These are phyloP conservation scores for Colletotrichum agaves DNA, from an alignment of 2,329 filamentous ascomycete species.

Conservation along the genomic window DNA sequence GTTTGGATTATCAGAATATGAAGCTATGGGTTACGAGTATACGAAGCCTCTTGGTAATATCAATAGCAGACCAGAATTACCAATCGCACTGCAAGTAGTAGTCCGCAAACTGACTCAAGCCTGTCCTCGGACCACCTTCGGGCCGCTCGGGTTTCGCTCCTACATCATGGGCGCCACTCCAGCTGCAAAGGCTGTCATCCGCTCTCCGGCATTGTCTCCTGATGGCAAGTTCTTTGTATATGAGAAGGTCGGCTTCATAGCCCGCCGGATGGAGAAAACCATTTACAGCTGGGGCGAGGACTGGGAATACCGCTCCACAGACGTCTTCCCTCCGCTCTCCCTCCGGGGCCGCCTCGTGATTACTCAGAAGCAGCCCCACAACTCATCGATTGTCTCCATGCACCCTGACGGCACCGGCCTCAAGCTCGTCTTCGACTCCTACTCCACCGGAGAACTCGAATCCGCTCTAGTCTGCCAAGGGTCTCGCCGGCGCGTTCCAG, in stretches of 20 bases:
- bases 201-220: slow-evolving; percentile 27
- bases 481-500: slow-evolving; percentile 24
- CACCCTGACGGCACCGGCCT: slow-evolving; percentile 27
- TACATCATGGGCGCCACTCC: slow-evolving; percentile 13
- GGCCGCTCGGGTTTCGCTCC: too few species aligned
- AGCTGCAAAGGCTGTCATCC: slow-evolving; percentile 18
- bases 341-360: slow-evolving; percentile 25
- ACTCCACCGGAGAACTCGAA: slow-evolving; percentile 17
- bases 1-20: too few species aligned
- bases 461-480: slow-evolving; percentile 16
- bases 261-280: slow-evolving; percentile 26
- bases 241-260: slow-evolving; percentile 27
- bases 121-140: too few species aligned
- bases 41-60: too few species aligned
- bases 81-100: too few species aligned
- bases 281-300: slow-evolving; percentile 28
- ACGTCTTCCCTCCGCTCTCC: slow-evolving; percentile 28
- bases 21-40: too few species aligned
- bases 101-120: too few species aligned
- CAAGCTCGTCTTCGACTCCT: slow-evolving; percentile 30
- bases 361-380: slow-evolving; percentile 29
- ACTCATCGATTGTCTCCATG: slow-evolving; percentile 32
- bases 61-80: too few species aligned
- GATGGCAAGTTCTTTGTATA: slow-evolving; percentile 28
- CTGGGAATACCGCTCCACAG: slow-evolving; percentile 30